Evolutionary conservation across 306 rosid species (phyloP).

Genomic region (Vigna radiata): DNA sequence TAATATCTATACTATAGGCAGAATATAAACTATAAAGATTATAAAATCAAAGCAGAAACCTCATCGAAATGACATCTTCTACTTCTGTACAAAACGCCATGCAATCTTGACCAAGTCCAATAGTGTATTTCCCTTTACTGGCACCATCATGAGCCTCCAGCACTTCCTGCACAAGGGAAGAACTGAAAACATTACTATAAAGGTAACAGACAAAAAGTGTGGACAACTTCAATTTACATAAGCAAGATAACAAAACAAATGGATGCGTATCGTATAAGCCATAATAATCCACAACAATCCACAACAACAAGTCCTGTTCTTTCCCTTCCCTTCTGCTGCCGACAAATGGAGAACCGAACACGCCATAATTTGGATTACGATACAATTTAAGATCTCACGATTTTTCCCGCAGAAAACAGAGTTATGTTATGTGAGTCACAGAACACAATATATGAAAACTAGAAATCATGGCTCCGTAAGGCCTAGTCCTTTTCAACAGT

Average conservation of each 20-base stretch:
- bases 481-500: constrained; percentile 11
- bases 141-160: constrained; percentile 92
- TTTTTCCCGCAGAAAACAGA: constrained; percentile 6
- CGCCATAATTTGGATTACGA: constrained; percentile 9
- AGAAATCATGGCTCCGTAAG: neutral
- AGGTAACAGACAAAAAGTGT: neutral
- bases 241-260: constrained; percentile 6
- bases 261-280: constrained; percentile 1
- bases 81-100: constrained; percentile 87
- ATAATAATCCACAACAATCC: constrained; percentile 22
- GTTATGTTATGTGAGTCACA: neutral
- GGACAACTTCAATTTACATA: neutral
- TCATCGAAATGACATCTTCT: constrained; percentile 95
- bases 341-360: constrained; percentile 9
- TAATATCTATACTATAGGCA: neutral
- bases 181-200: constrained; percentile 5
- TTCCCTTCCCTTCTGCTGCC: neutral
- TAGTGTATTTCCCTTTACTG: constrained; percentile 89
- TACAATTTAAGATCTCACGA: constrained; percentile 24
- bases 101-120: constrained; percentile 94
- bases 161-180: constrained; percentile 62
- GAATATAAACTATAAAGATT: constrained; percentile 17
- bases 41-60: constrained; percentile 54
- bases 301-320: neutral
- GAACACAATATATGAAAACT: constrained; percentile 12